phyloP scores from a whole-genome alignment of 73 alveolate species.

The Paramecium biaurelia region DNA sequence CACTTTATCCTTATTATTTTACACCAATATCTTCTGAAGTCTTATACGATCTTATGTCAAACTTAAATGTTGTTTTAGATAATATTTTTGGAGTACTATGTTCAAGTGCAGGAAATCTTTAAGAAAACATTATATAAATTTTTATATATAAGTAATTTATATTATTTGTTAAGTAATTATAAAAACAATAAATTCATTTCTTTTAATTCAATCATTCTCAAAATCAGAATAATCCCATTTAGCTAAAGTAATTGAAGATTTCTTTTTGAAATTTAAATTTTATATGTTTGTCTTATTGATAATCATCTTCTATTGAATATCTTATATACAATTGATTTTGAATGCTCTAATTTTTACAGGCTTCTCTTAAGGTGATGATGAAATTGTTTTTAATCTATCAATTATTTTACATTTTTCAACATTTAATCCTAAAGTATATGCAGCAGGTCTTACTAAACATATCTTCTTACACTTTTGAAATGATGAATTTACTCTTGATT shows the following conservation, averaged over 20 bases:
- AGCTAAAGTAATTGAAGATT: neutral
- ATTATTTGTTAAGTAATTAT: neutral
- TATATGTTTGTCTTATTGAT: neutral
- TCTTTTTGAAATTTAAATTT: neutral
- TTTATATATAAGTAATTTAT: neutral
- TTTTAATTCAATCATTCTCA: neutral
- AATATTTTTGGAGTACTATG: neutral
- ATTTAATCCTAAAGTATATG: neutral
- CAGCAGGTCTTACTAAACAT: neutral
- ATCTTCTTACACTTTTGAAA: neutral
- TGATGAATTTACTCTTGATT: neutral
- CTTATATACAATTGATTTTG: neutral
- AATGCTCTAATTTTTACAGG: neutral
- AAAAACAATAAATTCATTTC: neutral
- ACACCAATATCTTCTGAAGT: neutral
- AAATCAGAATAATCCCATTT: slow-evolving; percentile 1
- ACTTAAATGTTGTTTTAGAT: neutral
- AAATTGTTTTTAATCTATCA: neutral
- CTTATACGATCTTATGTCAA: neutral
- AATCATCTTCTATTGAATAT: neutral
- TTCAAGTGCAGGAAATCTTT: slow-evolving; percentile 9
- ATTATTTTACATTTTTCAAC: neutral
- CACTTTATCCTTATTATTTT: neutral
- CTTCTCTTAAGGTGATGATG: neutral
- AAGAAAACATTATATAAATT: neutral